Evolutionary conservation across 148 eudicot species (phyloP).

Genomic region (Chenopodium berlandieri): DNA sequence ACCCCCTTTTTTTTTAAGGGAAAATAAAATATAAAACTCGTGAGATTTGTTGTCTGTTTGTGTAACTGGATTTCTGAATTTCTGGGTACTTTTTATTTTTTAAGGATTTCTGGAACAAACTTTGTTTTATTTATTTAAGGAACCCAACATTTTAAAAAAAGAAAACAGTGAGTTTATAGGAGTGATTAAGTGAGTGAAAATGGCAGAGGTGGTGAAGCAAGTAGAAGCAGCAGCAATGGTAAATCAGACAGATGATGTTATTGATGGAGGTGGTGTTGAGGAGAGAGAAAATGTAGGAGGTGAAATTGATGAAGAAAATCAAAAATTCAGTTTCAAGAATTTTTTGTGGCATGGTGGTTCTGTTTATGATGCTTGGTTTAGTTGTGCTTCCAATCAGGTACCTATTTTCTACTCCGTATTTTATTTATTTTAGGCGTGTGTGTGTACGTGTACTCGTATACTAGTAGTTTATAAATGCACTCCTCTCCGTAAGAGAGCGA

Average conservation of each 20-base stretch:
- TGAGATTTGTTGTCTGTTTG: conserved; percentile 7
- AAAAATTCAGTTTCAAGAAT: conserved; percentile 32
- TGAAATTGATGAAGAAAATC: conserved; percentile 9
- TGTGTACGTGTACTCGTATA: too few species aligned
- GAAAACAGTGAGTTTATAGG: neutral
- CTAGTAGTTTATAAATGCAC: too few species aligned
- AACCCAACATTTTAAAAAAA: neutral
- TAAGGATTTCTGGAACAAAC: neutral
- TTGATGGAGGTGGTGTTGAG: conserved; percentile 9
- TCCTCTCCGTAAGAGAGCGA: too few species aligned
- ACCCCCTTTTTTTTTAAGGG: too few species aligned
- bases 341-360: conserved; percentile 59
- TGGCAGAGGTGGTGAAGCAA: conserved; percentile 36
- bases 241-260: conserved; percentile 26
- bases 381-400: conserved; percentile 56
- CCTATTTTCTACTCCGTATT: neutral
- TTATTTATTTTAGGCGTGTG: neutral
- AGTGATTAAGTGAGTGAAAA: conserved; percentile 1
- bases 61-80: conserved; percentile 12
- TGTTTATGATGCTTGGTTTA: conserved; percentile 56
- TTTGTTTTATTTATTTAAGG: neutral
- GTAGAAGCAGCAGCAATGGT: conserved; percentile 35
- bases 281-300: conserved; percentile 28
- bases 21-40: too few species aligned
- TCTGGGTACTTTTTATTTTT: neutral